phyloP scores from a whole-genome alignment of 257 asterid genomes.

The Solanum commersonii region DNA sequence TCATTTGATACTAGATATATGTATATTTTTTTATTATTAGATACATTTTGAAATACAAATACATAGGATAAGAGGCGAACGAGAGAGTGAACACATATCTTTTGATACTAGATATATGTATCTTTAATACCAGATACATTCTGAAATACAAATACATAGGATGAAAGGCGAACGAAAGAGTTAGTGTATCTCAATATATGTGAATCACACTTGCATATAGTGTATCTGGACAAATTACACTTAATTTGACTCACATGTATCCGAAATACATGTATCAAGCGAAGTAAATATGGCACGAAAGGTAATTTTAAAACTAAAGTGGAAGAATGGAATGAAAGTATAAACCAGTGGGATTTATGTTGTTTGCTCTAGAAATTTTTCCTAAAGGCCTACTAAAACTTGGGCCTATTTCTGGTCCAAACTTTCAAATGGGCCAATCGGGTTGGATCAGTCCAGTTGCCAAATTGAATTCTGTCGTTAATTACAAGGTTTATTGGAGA shows the following conservation, averaged over 20 bases:
- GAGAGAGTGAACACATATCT: too few relatives aligned
- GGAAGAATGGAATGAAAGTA: too few relatives aligned
- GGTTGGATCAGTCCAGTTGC: not conserved
- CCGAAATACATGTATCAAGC: not conserved
- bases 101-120: not conserved
- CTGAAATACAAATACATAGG: not conserved
- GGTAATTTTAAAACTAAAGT: too few relatives aligned
- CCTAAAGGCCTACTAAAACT: not conserved
- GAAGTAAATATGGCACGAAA: too few relatives aligned
- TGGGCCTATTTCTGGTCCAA: not conserved
- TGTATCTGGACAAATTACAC: too few relatives aligned
- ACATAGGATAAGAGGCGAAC: accelerated
- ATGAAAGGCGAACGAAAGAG: not conserved
- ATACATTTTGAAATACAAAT: too few relatives aligned
- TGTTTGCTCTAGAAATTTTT: not conserved
- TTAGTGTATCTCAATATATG: not conserved
- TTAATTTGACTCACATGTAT: not conserved
- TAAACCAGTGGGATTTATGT: not conserved
- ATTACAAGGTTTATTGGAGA: not conserved
- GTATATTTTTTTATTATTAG: too few relatives aligned
- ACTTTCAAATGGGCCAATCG: not conserved
- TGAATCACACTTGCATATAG: not conserved
- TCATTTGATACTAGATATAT: too few relatives aligned
- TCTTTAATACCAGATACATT: not conserved
- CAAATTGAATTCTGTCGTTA: not conserved